Base-by-base conservation (phyloP, 2,329 filamentous ascomycete genomes). In the Pseudogymnoascus sp. region DNA sequence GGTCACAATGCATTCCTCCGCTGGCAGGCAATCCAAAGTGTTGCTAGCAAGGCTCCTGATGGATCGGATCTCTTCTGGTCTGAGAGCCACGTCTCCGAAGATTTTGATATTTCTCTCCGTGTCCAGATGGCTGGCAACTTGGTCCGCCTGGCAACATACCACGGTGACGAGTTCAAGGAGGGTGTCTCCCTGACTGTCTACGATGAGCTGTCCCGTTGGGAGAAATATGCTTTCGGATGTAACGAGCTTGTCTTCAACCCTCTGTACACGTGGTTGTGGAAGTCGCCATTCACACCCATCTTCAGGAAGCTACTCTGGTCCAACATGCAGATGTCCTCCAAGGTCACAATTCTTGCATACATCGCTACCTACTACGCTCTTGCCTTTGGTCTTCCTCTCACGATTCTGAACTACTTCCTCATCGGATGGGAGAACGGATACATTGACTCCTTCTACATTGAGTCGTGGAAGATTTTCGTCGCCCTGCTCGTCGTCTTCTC, bases 1-100 rank as follows among this genome's bases (percentile, higher is more conserved):
- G 88, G 88, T 0, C 88, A 91, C 76, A 91, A 91, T 68, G 88
- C 88, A 1, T 83, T 91, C 63, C 76, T 91, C 11, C 81, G 88
- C 21, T 91, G 88, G 88, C 77, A 78, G 58, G 84, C 84, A 7
- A 75, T 86, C 31, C 84, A 86, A 66, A 76, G 82, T 58, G 79
- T 86, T 47, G 78, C 78, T 2, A 83, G 80, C 68, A 73, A 76
- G 58, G 81, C 82, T 36, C 77, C 84, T 61, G 83, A 84, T 60
- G 81, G 80, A 9, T 63, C 64, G 9, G 66, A 84, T 11, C 84
- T 86, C 67, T 90, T 84, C 74, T 91, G 88, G 88, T 89, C 87
- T 6, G 88, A 91, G 70, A 80, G 79, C 4, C 86, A 88, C 67
- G 88, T 92, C 0, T 90, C 87, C 0, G 88, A 92, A 64, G 88